Evolutionary conservation across 345 rosid genomes (phyloP).

Genomic region (Eucalyptus coolabah): DNA sequence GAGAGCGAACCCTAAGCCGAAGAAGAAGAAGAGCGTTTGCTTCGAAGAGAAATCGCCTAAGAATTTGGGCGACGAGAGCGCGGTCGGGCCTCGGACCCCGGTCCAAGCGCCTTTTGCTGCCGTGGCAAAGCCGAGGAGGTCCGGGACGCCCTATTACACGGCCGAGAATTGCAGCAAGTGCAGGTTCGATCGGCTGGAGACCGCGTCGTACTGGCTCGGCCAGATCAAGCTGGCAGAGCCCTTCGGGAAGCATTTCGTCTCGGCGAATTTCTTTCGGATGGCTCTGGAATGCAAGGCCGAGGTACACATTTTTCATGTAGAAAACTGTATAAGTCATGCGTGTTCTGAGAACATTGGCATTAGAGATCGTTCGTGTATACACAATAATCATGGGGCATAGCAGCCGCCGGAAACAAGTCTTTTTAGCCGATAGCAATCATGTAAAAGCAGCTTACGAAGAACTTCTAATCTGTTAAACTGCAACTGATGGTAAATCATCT

Average conservation of each 20-base stretch:
- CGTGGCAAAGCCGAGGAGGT: background rate
- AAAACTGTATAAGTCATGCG: background rate
- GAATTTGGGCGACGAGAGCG: background rate
- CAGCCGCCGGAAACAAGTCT: background rate
- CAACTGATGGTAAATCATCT: background rate
- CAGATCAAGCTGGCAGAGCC: constrained; percentile 10
- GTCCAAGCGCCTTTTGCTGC: background rate
- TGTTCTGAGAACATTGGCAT: background rate
- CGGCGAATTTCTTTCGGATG: background rate
- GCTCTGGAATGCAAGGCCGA: constrained; percentile 3
- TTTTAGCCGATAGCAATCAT: background rate
- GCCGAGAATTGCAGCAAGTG: constrained; percentile 4
- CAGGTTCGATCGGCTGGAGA: constrained; percentile 7
- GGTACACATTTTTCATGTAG: background rate
- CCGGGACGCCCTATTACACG: constrained; percentile 3
- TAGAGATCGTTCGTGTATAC: background rate
- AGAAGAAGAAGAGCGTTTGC: background rate
- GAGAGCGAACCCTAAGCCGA: background rate
- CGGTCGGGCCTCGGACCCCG: background rate
- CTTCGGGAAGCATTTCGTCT: constrained; percentile 1
- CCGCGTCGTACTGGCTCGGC: constrained; percentile 4
- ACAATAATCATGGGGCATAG: background rate
- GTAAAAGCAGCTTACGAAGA: background rate
- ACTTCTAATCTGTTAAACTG: background rate
- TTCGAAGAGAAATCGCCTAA: background rate